Conservation (phyloP, 352 stramenopile species). For the Globisporangium solare region DNA sequence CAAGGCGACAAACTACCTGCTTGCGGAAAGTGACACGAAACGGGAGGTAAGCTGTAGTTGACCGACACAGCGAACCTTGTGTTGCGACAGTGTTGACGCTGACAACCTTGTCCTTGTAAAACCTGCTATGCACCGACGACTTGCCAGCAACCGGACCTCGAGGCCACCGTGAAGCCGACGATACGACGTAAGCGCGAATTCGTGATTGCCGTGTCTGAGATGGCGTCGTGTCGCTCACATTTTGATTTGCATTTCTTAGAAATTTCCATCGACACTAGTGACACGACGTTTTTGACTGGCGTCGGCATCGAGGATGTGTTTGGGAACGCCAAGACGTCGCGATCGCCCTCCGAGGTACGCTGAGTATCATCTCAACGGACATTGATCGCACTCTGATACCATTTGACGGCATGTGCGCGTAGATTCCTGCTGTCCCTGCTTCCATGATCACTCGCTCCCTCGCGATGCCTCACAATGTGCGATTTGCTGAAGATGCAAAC, state of each 20-base stretch:
- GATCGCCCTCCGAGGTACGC: constrained; percentile 24
- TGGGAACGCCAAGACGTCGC: constrained; percentile 12
- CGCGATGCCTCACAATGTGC: constrained; percentile 24
- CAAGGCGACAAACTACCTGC: constrained; percentile 40
- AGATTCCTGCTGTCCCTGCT: constrained; percentile 48
- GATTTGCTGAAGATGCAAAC: neutral
- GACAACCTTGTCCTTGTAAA: neutral
- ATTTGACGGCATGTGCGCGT: too few relatives aligned
- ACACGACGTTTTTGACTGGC: constrained; percentile 75
- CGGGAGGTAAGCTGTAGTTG: constrained; percentile 14
- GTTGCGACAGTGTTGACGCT: neutral
- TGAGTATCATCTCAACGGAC: neutral
- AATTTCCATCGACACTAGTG: constrained; percentile 35
- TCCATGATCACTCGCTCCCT: constrained; percentile 51
- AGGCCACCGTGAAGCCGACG: too few relatives aligned
- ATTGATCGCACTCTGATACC: too few relatives aligned
- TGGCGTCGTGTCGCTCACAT: too few relatives aligned
- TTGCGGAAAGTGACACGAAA: constrained; percentile 23
- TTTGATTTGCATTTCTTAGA: neutral
- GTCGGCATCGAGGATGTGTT: constrained; percentile 67
- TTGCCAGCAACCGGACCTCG: too few relatives aligned
- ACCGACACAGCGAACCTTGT: too few relatives aligned
- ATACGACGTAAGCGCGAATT: too few relatives aligned
- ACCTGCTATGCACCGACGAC: too few relatives aligned
- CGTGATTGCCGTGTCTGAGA: too few relatives aligned